Base-by-base conservation (phyloP, 2,329 filamentous ascomycete genomes). In the Neofusicoccum laricinum region DNA sequence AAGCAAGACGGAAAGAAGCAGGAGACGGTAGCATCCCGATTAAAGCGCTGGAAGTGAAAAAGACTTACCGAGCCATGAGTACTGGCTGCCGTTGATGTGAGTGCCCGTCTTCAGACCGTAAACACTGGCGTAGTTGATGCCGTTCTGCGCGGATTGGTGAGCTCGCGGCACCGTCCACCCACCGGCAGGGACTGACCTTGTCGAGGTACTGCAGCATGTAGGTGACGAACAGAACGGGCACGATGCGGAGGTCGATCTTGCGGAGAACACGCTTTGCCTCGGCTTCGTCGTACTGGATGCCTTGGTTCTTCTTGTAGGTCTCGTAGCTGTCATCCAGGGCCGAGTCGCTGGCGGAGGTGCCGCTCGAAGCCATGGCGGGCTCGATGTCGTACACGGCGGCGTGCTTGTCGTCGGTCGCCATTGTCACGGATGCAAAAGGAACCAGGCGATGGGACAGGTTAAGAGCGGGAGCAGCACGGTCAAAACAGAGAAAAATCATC, bases 41-140 rank as follows among this genome's bases (percentile, higher is more conserved):
- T 30, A 11, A 43, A 8, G 17, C 3, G 21, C 11, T 30, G 6
- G 71, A 30, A 49, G 21, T 40, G 15, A 51, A 67, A 61, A 69
- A 66, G 57, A 69, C 70, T 12, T 55, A 67, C 66, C 67, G 10
- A 84, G 75, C 84, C 83, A 85, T 12, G 79, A 80, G 68, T 84
- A 86, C 61, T 85, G 76, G 64, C 84, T 77, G 11, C 80, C 80
- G 7, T 76, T 67, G 5, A 86, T 74, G 61, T 84, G 72, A 0
- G 81, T 82, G 1, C 78, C 81, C 38, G 80, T 71, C 48, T 81
- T 72, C 12, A 85, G 70, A 0, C 82, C 82, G 67, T 81, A 85
- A 0, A 79, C 79, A 64, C 78, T 80, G 7, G 82, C 81, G 70
- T 84, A 85, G 68, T 82, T 83, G 71, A 82, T 78, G 0, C 78